These are phyloP conservation scores for Podila epigama DNA, from an alignment of 192 early-diverging fungal species.

Conservation along the genomic window DNA sequence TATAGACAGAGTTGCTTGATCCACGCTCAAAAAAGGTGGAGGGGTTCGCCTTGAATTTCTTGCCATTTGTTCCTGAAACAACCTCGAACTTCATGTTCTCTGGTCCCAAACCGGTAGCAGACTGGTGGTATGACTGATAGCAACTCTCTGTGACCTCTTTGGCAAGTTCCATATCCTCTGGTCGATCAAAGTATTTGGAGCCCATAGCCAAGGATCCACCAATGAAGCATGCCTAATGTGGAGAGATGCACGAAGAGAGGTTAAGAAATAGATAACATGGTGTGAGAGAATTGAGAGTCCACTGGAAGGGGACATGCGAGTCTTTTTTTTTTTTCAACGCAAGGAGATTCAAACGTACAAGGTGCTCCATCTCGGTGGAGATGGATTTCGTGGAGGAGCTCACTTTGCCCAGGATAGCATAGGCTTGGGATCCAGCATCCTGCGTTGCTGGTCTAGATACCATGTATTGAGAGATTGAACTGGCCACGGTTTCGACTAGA, in stretches of 20 bases:
- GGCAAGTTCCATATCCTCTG: slow-evolving; percentile 44
- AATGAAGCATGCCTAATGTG: slow-evolving; percentile 60
- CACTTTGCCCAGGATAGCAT: slow-evolving; percentile 26
- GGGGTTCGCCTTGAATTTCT: slow-evolving; percentile 1
- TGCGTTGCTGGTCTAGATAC: slow-evolving; percentile 7
- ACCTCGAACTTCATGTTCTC: slow-evolving; percentile 52
- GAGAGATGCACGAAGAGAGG: background rate
- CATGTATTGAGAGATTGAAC: slow-evolving; percentile 45
- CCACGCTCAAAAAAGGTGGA: slow-evolving; percentile 17
- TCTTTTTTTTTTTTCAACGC: too few relatives aligned
- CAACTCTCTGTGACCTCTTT: slow-evolving; percentile 54
- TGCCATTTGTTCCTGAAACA: background rate
- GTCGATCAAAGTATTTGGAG: slow-evolving; percentile 51
- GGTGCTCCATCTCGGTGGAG: slow-evolving; percentile 39
- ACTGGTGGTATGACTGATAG: slow-evolving; percentile 53
- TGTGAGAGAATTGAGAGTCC: background rate
- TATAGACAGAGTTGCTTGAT: slow-evolving; percentile 30
- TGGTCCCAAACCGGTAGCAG: slow-evolving; percentile 60
- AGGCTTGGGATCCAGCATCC: slow-evolving; percentile 7
- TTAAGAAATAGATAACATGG: background rate
- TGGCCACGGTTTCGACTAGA: slow-evolving; percentile 30
- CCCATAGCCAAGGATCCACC: slow-evolving; percentile 58
- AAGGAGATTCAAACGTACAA: slow-evolving; percentile 16
- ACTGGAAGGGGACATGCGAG: background rate
- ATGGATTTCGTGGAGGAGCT: slow-evolving; percentile 1